A percentile compares a stretch with the other conserved stretches of the same genome.
These are phyloP conservation scores for Neurospora sp. DNA, from an alignment of 495 filamentous ascomycete species.

Conservation along the genomic window DNA sequence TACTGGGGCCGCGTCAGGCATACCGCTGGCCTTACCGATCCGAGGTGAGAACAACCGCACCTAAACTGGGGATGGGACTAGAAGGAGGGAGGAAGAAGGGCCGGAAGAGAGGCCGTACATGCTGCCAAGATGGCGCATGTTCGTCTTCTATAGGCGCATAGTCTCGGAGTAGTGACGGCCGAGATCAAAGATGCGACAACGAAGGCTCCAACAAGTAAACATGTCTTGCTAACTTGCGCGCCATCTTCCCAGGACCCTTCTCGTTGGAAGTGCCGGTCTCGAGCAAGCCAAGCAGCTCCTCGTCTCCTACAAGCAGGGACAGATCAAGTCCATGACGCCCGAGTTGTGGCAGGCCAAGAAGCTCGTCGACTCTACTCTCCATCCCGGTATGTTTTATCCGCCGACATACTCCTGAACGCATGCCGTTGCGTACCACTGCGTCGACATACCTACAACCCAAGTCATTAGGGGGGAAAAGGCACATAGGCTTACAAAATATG, in stretches of 20 bases:
- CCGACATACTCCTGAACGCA: neutral
- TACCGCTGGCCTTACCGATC: conserved; percentile 82
- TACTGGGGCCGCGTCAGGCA: conserved; percentile 95
- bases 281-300: conserved; percentile 74
- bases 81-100: neutral
- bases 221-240: conserved; percentile 1
- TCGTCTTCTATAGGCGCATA: neutral
- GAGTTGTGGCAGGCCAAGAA: conserved; percentile 95
- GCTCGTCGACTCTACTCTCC: conserved; percentile 87
- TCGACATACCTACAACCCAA: neutral
- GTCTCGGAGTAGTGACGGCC: neutral
- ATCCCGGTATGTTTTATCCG: conserved; percentile 67
- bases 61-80: neutral
- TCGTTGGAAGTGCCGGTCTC: conserved; percentile 64
- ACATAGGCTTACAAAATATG: conserved; percentile 4
- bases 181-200: too few relatives aligned
- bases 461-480: neutral
- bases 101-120: neutral
- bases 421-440: neutral
- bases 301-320: conserved; percentile 69
- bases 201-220: too few relatives aligned
- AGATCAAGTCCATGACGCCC: conserved; percentile 68
- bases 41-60: conserved; percentile 57
- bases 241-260: conserved; percentile 52
- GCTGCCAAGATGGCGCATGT: neutral